Base-by-base conservation (phyloP, 2,329 filamentous ascomycete species). In the Colletotrichum aenigma region DNA sequence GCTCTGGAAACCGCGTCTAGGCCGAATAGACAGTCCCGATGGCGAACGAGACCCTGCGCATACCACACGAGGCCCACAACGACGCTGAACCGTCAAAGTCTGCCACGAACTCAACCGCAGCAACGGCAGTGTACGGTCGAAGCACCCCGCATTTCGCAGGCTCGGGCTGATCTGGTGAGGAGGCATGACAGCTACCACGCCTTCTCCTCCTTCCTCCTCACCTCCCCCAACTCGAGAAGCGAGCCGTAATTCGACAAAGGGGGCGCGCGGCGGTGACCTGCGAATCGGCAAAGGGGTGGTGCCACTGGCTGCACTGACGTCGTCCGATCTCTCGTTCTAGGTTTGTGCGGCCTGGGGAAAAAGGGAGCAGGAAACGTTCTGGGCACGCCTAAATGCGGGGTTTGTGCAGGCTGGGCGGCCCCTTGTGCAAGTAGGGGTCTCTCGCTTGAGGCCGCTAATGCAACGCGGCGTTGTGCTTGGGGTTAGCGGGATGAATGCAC, bases 341-440 rank as follows among this genome's bases (percentile, higher is more conserved):
- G 58, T 38, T 30, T 28, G 24, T 21, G 30, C 55, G 43, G 32
- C n/a, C 60, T 36, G 55, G 71, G 32, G 43, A 10, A 21, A 21
- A 52, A 71, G 52, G n/a, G 64, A 52, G 48, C 43, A 60, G 43
- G 43, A 52, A 52, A 52, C 61, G 74, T 64, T 70, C 74, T 75
- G 64, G 74, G 68, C 70, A 34, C 43, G 70, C 62, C 70, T 21
- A 68, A 75, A 69, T 68, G 74, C 74, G 74, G 74, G 74, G 73
- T n/a, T 60, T 30, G 32, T 68, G 73, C 73, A 75, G 38, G 26
- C 43, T 18, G 34, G 43, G 55, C 38, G n/a, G 15, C 70, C 64
- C 43, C 58, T 65, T 24, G 58, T 61, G 28, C 56, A 69, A 65
- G 64, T 74, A 64, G 48, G 70, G 73, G 58, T 58, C 70, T 55